A percentile compares a stretch with the other conserved stretches of the same genome.
Evolutionary conservation across 1,284 basidiomycete genomes (phyloP).

Genomic region (Ganoderma meredithae): DNA sequence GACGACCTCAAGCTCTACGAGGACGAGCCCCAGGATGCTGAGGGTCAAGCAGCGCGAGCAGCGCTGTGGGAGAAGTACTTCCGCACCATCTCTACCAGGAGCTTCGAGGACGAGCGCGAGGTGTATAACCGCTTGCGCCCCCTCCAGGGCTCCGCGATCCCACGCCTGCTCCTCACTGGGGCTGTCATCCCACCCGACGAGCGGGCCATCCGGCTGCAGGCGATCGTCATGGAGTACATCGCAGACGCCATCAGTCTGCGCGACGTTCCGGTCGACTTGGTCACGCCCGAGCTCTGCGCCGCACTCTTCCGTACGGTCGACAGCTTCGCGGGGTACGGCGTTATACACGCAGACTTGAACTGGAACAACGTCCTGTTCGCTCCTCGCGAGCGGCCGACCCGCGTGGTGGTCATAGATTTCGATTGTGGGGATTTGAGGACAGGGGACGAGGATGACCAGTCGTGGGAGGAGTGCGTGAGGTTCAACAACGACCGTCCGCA

Average conservation of each 20-base stretch:
- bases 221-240: conserved; percentile 21
- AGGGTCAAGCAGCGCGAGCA: not conserved
- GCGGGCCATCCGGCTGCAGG: conserved; percentile 15
- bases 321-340: conserved; percentile 8
- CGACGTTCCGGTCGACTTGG: conserved; percentile 1
- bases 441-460: not conserved
- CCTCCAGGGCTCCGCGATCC: conserved; percentile 21
- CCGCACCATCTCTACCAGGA: not conserved
- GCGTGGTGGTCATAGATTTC: not conserved
- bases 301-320: conserved; percentile 9
- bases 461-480: not conserved
- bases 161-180: conserved; percentile 12
- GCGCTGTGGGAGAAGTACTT: conserved; percentile 10
- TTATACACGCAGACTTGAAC: conserved; percentile 14
- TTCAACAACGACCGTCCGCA: not conserved
- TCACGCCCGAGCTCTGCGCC: conserved; percentile 4
- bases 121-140: conserved; percentile 12
- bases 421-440: not conserved
- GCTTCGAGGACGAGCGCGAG: conserved; percentile 4
- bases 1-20: not conserved
- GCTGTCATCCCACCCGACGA: conserved; percentile 7
- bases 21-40: not conserved
- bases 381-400: not conserved
- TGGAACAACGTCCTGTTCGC: not conserved
- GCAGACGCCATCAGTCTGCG: conserved; percentile 16